phyloP scores from a whole-genome alignment of 225 moss, liverwort and hornwort genomes.

The Climacium dendroides region DNA sequence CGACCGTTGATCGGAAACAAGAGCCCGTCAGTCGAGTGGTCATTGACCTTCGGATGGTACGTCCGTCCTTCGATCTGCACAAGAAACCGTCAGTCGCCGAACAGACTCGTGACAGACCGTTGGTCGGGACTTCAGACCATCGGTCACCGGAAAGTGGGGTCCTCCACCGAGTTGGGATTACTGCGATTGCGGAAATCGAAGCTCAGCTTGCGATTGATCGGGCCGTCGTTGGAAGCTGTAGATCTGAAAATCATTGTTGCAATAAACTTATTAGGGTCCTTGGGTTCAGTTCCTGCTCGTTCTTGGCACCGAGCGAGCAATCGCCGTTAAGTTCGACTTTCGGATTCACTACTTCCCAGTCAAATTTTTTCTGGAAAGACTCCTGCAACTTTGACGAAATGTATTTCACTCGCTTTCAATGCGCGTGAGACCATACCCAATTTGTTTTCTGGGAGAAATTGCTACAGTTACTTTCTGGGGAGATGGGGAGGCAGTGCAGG shows the following conservation, averaged over 20 bases:
- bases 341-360: background rate
- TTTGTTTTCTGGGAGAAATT: background rate
- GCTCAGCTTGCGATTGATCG: background rate
- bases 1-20: background rate
- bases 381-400: background rate
- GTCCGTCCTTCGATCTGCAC: background rate
- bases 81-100: background rate
- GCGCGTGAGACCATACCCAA: background rate
- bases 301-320: background rate
- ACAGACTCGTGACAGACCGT: background rate
- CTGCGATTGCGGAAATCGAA: background rate
- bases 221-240: too few relatives aligned
- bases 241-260: background rate
- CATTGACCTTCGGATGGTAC: background rate
- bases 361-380: background rate
- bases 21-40: background rate
- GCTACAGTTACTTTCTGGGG: background rate
- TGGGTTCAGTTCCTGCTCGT: background rate
- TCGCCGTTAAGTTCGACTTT: background rate
- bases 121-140: background rate
- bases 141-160: background rate
- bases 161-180: background rate
- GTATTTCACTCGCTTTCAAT: background rate
- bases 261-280: background rate
- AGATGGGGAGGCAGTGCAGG: background rate